These are phyloP conservation scores for Fusarium sp. DNA, from an alignment of 2,329 filamentous ascomycete genomes.

Conservation along the genomic window DNA sequence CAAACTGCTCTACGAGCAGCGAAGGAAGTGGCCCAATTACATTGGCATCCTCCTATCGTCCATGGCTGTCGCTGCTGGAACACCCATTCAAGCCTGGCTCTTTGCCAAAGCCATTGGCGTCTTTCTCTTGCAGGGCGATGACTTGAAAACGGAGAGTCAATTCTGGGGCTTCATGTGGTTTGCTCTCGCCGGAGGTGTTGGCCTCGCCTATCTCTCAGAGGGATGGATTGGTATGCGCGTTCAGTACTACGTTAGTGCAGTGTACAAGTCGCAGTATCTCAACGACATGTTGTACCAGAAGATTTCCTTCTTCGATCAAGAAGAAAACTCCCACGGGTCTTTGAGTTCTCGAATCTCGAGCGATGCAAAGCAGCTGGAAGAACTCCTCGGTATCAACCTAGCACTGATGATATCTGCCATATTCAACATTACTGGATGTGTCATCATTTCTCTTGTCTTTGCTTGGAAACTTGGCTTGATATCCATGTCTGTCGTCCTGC, in stretches of 20 bases:
- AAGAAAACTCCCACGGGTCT: conserved; percentile 48
- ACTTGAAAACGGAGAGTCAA: conserved; percentile 44
- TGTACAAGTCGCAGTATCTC: conserved; percentile 50
- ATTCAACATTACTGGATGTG: conserved; percentile 50
- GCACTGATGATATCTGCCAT: conserved; percentile 49
- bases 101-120: conserved; percentile 48
- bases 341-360: conserved; percentile 47
- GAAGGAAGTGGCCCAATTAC: conserved; percentile 45
- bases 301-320: conserved; percentile 49
- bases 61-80: conserved; percentile 47
- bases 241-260: conserved; percentile 36
- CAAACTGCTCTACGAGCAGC: conserved; percentile 40
- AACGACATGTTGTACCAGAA: conserved; percentile 49
- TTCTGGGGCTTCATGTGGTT: conserved; percentile 54
- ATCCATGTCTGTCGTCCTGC: conserved; percentile 54
- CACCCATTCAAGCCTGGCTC: conserved; percentile 50
- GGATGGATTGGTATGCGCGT: conserved; percentile 40
- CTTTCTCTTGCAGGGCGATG: conserved; percentile 46
- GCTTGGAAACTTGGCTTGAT: conserved; percentile 57
- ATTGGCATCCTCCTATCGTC: conserved; percentile 44
- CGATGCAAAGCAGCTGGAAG: conserved; percentile 52
- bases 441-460: conserved; percentile 50
- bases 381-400: conserved; percentile 52
- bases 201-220: conserved; percentile 47
- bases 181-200: conserved; percentile 48